Percentiles rank a stretch among this genome's conserved stretches.
phyloP scores from a whole-genome alignment of 441 rosid species.

The Macaranga tanarius region DNA sequence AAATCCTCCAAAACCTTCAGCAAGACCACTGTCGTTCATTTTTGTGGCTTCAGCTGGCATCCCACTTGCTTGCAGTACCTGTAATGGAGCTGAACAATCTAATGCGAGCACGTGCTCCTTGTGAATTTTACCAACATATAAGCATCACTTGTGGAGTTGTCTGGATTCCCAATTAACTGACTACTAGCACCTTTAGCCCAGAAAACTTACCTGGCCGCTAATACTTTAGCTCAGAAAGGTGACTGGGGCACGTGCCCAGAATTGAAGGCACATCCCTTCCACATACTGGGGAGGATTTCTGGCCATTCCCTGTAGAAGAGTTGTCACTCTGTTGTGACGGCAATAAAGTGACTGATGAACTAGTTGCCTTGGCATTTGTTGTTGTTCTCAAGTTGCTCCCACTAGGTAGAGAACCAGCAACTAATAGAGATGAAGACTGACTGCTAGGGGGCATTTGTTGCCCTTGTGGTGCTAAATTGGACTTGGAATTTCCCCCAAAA shows the following conservation, averaged over 20 bases:
- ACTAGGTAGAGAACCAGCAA: slow-evolving; percentile 56
- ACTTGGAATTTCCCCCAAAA: slow-evolving; percentile 56
- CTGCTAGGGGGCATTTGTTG: slow-evolving; percentile 46
- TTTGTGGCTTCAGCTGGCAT: neutral
- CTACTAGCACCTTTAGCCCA: slow-evolving; percentile 33
- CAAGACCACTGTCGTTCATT: neutral
- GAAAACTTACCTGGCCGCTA: slow-evolving; percentile 4
- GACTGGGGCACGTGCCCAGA: slow-evolving; percentile 50
- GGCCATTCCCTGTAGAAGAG: slow-evolving; percentile 36
- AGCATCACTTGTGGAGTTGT: neutral
- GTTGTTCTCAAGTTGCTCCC: slow-evolving; percentile 72
- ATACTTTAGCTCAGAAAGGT: slow-evolving; percentile 51
- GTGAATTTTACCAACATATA: neutral
- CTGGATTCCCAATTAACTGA: neutral
- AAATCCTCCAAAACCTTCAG: neutral
- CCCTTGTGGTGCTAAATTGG: slow-evolving; percentile 36
- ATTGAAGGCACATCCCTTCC: slow-evolving; percentile 57
- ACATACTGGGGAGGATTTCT: slow-evolving; percentile 51
- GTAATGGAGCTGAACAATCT: no score
- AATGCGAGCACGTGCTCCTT: no score
- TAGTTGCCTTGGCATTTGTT: slow-evolving; percentile 45
- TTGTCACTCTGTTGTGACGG: slow-evolving; percentile 49
- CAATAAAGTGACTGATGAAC: slow-evolving; percentile 37
- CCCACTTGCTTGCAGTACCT: neutral
- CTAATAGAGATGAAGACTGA: slow-evolving; percentile 48